Base-by-base conservation (phyloP, 176 grass and related monocot genomes). In the Dactylis glomerata region DNA sequence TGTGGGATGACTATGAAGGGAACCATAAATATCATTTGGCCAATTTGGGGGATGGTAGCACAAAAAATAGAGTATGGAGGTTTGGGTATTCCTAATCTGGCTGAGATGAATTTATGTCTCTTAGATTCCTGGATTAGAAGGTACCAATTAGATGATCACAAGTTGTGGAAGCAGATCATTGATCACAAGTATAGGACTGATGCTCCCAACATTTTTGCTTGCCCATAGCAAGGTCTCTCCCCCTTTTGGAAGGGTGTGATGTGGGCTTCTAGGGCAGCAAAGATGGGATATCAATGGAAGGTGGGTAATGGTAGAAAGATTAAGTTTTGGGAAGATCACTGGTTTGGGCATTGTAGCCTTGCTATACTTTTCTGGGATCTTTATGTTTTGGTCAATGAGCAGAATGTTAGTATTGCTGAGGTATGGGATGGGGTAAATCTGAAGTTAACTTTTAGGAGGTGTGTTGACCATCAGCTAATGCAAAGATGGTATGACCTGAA, bases 221-320 rank as follows among this genome's bases (percentile, higher is more conserved):
- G 11, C 5, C 3, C 3, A 0, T 24, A 62, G 1, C 28, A 0
- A 0, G 8, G 3, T 1, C 1, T 14, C 0, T 34, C 15, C 2
- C 62, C 27, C 3, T 66, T 66, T 8, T 34, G 31, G 62, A 66
- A 66, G 20, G 14, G 30, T 5, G 31, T 34, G 0, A 3, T 66
- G 1, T 66, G 62, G 31, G 30, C 62, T 19, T 1, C 28, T 4
- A 31, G 19, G 10, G 62, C 14, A 9, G 31, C 30, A 2, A 33
- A 8, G 16, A 16, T 33, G 12, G 30, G 15, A 0, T 66, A 9
- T 10, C 5, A 19, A 9, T 66, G 62, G 62, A 16, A 17, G 2
- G 31, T 66, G 0, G 62, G 30, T 0, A 34, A 9, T 66, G 62
- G 62, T 0, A 33, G 5, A 1, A 66, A 17, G 1, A 6, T 66